Evolutionary conservation across 208 protist species (phyloP), one percentile per base, ranked within the genome.

Genomic region (Leishmania guyanensis): DNA sequence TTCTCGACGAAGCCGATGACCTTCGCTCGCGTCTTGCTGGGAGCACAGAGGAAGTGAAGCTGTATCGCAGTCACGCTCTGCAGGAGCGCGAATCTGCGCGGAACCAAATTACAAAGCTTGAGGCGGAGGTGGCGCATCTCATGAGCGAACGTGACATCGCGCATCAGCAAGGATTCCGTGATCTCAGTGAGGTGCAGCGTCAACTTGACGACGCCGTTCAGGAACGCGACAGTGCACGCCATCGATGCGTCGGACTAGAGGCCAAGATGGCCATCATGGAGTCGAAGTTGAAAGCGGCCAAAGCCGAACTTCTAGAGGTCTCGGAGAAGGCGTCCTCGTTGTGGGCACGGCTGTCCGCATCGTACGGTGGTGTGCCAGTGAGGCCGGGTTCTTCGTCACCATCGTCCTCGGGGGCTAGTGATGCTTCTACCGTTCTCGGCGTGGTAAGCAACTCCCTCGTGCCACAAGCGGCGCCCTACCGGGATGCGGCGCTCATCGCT

Each of bases 261-360:
- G 71, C 78, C 72, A 50, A 72, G 77, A 53, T 75, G 17, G 80
- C n/a, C 69, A 2, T 54, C 5, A 12, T 78, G 71, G 26, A 72
- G 46, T 29, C 73, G 9, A 73, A 85, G 22, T 14, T 60, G 54
- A 9, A 51, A 10, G 62, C 75, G 2, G 78, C 71, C 4, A 84
- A 79, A 78, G 68, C 48, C 5, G 77, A 84, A 65, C 58, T 79
- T 5, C 22, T 0, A 1, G 54, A 76, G 29, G 76, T 64, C 0
- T 46, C 75, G 2, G 43, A 62, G 26, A 83, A 81, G 51, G 84
- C 78, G 1, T 51, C 66, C 3, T 66, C 74, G 29, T 46, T 79
- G 6, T 62, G 78, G 75, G 5, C 50, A 8, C 74, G 73, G 0
- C 74, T 83, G 12, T 72, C 80, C 3, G 17, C 4, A 14, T 26